Evolutionary conservation across 441 rosid species (phyloP), one percentile per base, ranked within the genome.

Genomic region (Biscutella laevigata): DNA sequence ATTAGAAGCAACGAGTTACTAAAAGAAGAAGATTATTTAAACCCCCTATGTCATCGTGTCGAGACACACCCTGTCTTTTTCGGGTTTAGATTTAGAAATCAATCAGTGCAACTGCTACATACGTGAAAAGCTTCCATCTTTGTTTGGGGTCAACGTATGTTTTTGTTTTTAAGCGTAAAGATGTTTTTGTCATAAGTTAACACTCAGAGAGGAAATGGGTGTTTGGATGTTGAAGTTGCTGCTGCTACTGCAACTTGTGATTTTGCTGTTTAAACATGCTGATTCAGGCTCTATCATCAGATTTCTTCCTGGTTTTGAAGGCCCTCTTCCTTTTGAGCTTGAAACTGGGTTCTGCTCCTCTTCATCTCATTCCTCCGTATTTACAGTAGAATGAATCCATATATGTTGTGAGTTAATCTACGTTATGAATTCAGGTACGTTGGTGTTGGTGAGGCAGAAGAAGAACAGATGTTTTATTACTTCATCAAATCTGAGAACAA

Each of bases 241-340:
- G 30, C 12, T 61, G 32, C 39, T 34, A 10, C 45, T 42, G 8
- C 53, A 36, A 2, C 35, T 53, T 44, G 5, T 45, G 21, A 10
- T 62, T 8, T 35, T 7, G 12, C 22, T 62, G 48, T 11, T 17
- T 53, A 21, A 46, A 6, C 54, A 44, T 64, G 62, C 12, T 46
- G 44, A 46, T 30, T 30, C 62, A 12, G n/a, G 25, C 26, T 64
- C 63, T 9, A 27, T 40, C 21, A 54, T 86, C 13, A 59, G 63
- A 63, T 66, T 55, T 36, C 90, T 84, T 54, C 90, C 86, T 3
- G 88, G 89, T 43, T 77, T 76, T 39, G 42, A 72, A 11, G 88
- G 87, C 5, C 72, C 80, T 22, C 88, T 87, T 43, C 94, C 94
- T 5, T 87, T 82, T 26, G 53, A 80, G 15, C 73, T 87, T 20